phyloP scores from a whole-genome alignment of 163 green algal species.

The Trebouxia gelatinosa region DNA sequence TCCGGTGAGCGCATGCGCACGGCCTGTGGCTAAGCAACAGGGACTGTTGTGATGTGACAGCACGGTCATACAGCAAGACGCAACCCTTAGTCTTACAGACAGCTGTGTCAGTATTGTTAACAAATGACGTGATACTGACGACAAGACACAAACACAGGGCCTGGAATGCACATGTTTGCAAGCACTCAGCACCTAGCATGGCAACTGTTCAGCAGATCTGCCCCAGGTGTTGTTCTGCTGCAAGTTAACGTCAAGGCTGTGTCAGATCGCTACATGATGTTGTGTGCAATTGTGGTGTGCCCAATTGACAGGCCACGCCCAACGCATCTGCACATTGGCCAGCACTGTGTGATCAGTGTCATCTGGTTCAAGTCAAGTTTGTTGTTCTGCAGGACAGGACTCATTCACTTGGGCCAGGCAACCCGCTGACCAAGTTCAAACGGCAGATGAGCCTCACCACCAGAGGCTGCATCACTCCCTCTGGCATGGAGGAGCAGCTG shows the following conservation, averaged over 20 bases:
- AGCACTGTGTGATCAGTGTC: neutral
- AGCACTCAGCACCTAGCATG: neutral
- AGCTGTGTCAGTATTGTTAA: no score
- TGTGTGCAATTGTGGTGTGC: neutral
- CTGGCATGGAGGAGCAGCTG: slow-evolving; percentile 38
- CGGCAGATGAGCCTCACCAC: slow-evolving; percentile 32
- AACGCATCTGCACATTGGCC: no score
- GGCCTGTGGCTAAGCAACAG: neutral
- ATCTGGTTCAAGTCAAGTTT: neutral
- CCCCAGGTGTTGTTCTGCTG: neutral
- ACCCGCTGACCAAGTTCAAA: slow-evolving; percentile 34
- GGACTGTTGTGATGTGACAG: neutral
- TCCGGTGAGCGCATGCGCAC: neutral
- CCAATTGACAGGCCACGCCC: no score
- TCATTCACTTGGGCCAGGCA: neutral
- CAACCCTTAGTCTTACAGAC: no score
- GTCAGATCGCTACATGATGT: neutral
- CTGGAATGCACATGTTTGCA: no score
- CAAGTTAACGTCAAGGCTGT: neutral
- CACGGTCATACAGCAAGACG: neutral
- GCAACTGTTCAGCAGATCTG: neutral
- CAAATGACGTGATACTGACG: no score
- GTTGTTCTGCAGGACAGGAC: neutral
- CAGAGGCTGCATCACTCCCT: slow-evolving; percentile 36
- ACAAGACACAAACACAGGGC: no score